Conservation (phyloP, 225 moss, liverwort and hornwort genomes). For the Takakia lepidozioides region DNA sequence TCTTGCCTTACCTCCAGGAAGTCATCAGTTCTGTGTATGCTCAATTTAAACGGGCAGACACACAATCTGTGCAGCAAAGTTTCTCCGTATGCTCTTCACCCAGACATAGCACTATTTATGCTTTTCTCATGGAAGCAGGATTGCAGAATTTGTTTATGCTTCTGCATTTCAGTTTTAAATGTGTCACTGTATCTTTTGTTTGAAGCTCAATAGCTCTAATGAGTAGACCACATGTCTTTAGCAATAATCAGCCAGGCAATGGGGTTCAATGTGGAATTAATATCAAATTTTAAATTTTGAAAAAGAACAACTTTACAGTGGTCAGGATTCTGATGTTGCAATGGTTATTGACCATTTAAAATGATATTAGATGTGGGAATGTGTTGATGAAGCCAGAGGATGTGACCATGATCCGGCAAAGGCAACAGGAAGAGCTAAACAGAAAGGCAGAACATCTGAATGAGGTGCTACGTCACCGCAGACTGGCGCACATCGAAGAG, state of each 20-base stretch:
- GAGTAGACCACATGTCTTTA: too few species aligned
- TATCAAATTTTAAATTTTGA: too few species aligned
- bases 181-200: background rate
- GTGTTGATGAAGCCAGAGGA: conserved; percentile 35
- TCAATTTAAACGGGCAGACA: conserved; percentile 12
- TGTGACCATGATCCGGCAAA: conserved; percentile 29
- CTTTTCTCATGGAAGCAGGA: too few species aligned
- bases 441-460: conserved; percentile 24
- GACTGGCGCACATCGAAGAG: conserved; percentile 20
- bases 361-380: too few species aligned
- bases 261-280: too few species aligned
- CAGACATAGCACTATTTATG: too few species aligned
- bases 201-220: background rate
- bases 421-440: conserved; percentile 40
- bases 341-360: too few species aligned
- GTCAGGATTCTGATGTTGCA: too few species aligned
- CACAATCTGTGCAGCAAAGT: conserved; percentile 18
- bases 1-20: conserved; percentile 26
- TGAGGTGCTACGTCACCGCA: conserved; percentile 28
- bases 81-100: conserved; percentile 23
- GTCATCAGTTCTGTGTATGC: conserved; percentile 15
- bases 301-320: too few species aligned
- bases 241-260: too few species aligned
- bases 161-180: background rate
- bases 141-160: too few species aligned